Conservation (phyloP, 306 rosid species). For the Mimosa bimucronata region DNA sequence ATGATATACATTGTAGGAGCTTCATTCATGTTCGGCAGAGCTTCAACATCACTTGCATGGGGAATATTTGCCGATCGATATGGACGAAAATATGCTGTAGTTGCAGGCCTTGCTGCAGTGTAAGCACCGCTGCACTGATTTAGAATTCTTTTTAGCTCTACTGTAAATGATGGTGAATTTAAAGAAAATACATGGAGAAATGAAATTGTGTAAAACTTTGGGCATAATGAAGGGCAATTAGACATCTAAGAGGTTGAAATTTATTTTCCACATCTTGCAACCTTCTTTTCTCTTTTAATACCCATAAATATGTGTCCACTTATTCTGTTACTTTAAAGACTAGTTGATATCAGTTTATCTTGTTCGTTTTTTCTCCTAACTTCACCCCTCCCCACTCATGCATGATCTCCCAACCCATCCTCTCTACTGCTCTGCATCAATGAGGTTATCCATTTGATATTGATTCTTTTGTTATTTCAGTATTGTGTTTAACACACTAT, state of each 20-base stretch:
- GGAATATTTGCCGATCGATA: neutral
- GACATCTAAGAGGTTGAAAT: neutral
- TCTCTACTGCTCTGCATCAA: no score
- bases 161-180: neutral
- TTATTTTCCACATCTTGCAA: neutral
- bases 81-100: neutral
- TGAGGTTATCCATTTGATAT: no score
- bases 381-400: no score
- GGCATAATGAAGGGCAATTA: neutral
- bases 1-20: slow-evolving; percentile 55
- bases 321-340: no score
- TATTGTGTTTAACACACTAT: slow-evolving; percentile 76
- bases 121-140: slow-evolving; percentile 38
- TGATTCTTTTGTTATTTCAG: slow-evolving; percentile 43
- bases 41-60: neutral
- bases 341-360: no score
- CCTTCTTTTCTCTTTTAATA: neutral
- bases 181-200: neutral
- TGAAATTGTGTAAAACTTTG: neutral
- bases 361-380: no score
- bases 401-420: no score
- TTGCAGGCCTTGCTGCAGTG: slow-evolving; percentile 46
- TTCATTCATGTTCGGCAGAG: slow-evolving; percentile 38
- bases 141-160: neutral
- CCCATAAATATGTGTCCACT: no score